Percentiles rank a stretch among this genome's conserved stretches.
Conservation (phyloP, 2,329 filamentous ascomycete species). For the Coleophoma cylindrospora region DNA sequence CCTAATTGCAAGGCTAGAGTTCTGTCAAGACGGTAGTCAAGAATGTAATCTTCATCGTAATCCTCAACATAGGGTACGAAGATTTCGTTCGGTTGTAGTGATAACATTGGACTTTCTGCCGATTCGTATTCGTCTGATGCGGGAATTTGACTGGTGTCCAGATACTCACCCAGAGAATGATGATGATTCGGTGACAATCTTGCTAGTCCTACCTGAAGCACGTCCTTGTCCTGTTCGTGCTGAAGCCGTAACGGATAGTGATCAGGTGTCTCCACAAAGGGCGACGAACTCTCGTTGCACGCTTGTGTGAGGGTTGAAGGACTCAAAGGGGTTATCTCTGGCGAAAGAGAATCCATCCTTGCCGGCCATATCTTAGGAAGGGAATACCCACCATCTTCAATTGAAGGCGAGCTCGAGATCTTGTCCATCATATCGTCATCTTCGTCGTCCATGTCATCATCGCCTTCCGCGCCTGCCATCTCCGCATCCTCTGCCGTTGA, state of each 20-base stretch:
- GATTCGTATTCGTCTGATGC: conserved; percentile 1
- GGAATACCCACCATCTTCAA: conserved; percentile 90
- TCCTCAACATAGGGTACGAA: conserved; percentile 1
- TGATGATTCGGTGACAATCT: conserved; percentile 30
- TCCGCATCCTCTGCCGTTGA: conserved; percentile 54
- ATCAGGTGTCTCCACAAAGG: conserved; percentile 22
- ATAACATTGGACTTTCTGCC: too few species aligned
- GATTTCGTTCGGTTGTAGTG: neutral
- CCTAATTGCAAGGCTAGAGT: conserved; percentile 3
- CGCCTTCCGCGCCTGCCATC: conserved; percentile 61
- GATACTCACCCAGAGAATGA: conserved; percentile 47
- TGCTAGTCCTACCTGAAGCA: conserved; percentile 14
- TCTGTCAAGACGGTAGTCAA: conserved; percentile 53
- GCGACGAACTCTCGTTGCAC: conserved; percentile 26
- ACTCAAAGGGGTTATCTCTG: conserved; percentile 5
- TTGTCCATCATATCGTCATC: conserved; percentile 92
- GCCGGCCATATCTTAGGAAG: conserved; percentile 23
- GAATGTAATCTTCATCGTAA: conserved; percentile 31
- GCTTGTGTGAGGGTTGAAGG: conserved; percentile 23
- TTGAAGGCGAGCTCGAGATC: conserved; percentile 97
- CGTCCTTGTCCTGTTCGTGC: conserved; percentile 16
- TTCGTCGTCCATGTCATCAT: conserved; percentile 63
- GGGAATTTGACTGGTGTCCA: conserved; percentile 15
- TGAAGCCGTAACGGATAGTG: conserved; percentile 17
- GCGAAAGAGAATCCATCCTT: conserved; percentile 21